Evolutionary conservation across 129 eudicot species (phyloP).

Genomic region (Artemisia tridentata): DNA sequence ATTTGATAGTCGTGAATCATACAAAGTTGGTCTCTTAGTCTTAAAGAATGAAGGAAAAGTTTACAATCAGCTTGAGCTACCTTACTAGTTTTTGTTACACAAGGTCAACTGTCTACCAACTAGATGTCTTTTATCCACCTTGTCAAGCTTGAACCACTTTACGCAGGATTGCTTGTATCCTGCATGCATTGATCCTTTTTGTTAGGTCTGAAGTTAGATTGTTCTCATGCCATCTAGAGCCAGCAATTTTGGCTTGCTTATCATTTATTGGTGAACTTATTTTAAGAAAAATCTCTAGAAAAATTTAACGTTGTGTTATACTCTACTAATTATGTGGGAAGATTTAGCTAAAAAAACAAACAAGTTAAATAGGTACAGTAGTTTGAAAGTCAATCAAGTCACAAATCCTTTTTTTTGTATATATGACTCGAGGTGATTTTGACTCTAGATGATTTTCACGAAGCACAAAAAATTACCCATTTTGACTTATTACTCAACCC

Average conservation of each 20-base stretch:
- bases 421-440: no score
- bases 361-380: not conserved
- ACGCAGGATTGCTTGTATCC: conserved; percentile 14
- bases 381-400: no score
- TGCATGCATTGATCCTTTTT: conserved; percentile 14
- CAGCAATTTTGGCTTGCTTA: not conserved
- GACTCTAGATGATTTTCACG: not conserved
- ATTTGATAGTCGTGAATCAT: not conserved
- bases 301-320: no score
- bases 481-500: not conserved
- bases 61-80: conserved; percentile 4
- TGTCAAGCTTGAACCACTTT: not conserved
- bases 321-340: not conserved
- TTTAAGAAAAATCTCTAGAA: not conserved
- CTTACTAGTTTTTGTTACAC: conserved; percentile 10
- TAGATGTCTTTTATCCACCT: conserved; percentile 4
- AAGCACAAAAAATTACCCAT: not conserved
- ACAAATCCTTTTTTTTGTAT: no score
- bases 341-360: not conserved
- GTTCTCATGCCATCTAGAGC: not conserved
- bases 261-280: not conserved
- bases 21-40: not conserved
- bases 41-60: not conserved
- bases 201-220: conserved; percentile 10
- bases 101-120: conserved; percentile 20